A percentile compares a stretch with the other conserved stretches of the same genome.
phyloP scores from a whole-genome alignment of 495 filamentous ascomycete genomes.

The Neurospora sp. region DNA sequence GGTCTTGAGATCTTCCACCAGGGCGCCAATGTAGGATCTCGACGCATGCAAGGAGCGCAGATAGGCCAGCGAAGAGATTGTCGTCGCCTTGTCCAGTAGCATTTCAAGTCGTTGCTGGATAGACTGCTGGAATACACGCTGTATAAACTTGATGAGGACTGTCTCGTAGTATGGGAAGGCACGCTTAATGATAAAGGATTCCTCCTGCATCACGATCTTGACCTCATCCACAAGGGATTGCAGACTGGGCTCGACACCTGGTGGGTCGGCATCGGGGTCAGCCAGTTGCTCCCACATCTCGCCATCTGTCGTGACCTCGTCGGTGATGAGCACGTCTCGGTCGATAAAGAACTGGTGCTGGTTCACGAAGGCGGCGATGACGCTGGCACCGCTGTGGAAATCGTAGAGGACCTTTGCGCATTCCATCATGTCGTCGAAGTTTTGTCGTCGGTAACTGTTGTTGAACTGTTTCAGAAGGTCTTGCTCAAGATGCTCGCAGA shows the following conservation, averaged over 20 bases:
- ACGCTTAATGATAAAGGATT: conserved; percentile 87
- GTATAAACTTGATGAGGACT: conserved; percentile 82
- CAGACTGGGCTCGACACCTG: conserved; percentile 82
- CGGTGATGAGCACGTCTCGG: conserved; percentile 75
- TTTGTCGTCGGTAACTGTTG: conserved; percentile 83
- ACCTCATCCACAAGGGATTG: conserved; percentile 91
- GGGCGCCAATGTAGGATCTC: conserved; percentile 66
- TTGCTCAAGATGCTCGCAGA: conserved; percentile 90
- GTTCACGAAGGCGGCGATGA: conserved; percentile 93
- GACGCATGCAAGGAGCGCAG: conserved; percentile 85
- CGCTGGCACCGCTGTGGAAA: conserved; percentile 91
- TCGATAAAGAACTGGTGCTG: conserved; percentile 99
- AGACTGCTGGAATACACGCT: conserved; percentile 94
- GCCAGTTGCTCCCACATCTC: conserved; percentile 86
- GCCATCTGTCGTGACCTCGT: conserved; percentile 73
- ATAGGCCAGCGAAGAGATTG: conserved; percentile 84
- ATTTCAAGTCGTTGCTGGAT: conserved; percentile 93
- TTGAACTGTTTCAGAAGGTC: conserved; percentile 95
- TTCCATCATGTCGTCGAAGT: conserved; percentile 92
- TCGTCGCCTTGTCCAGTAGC: conserved; percentile 88
- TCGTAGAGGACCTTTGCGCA: conserved; percentile 90
- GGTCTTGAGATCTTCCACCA: conserved; percentile 87
- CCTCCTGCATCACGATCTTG: conserved; percentile 89
- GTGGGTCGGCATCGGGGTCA: conserved; percentile 85
- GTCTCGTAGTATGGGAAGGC: conserved; percentile 96